phyloP scores from a whole-genome alignment of 2,329 filamentous ascomycete genomes.

The Parastagonospora avenae region DNA sequence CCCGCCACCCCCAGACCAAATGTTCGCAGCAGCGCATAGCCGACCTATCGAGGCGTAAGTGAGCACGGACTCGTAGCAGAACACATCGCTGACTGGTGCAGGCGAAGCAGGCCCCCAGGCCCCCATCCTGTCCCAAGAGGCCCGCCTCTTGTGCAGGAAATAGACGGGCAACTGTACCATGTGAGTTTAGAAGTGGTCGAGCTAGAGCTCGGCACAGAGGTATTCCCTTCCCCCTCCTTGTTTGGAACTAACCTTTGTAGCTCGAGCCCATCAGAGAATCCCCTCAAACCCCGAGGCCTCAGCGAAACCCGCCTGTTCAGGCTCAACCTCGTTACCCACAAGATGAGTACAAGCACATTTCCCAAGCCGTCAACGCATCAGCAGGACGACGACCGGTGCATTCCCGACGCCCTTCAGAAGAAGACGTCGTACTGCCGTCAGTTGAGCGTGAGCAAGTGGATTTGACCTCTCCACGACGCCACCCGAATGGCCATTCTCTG shows the following conservation, averaged over 20 bases:
- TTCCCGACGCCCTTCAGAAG: constrained; percentile 33
- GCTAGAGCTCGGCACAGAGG: constrained; percentile 17
- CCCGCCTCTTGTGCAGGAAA: constrained; percentile 27
- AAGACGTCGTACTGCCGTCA: constrained; percentile 41
- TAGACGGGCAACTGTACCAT: constrained; percentile 39
- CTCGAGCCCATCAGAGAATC: constrained; percentile 35
- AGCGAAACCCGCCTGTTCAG: constrained; percentile 19
- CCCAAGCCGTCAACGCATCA: constrained; percentile 15
- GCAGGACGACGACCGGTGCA: constrained; percentile 16
- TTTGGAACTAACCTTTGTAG: constrained; percentile 31
- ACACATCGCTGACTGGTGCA: constrained; percentile 19
- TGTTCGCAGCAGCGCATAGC: constrained; percentile 11
- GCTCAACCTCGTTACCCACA: constrained; percentile 13
- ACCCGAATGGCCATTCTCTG: constrained; percentile 5
- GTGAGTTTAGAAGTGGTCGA: constrained; percentile 33
- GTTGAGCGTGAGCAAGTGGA: constrained; percentile 38
- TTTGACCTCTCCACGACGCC: constrained; percentile 20
- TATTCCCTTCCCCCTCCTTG: constrained; percentile 5
- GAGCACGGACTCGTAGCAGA: neutral
- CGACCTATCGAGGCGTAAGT: constrained; percentile 28
- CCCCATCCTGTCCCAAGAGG: constrained; percentile 12
- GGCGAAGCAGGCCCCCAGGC: constrained; percentile 17
- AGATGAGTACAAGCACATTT: constrained; percentile 15
- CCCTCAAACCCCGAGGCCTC: constrained; percentile 13
- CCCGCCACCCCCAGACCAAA: constrained; percentile 5